Evolutionary conservation across 345 rosid species (phyloP).

Genomic region (Populus simonii): DNA sequence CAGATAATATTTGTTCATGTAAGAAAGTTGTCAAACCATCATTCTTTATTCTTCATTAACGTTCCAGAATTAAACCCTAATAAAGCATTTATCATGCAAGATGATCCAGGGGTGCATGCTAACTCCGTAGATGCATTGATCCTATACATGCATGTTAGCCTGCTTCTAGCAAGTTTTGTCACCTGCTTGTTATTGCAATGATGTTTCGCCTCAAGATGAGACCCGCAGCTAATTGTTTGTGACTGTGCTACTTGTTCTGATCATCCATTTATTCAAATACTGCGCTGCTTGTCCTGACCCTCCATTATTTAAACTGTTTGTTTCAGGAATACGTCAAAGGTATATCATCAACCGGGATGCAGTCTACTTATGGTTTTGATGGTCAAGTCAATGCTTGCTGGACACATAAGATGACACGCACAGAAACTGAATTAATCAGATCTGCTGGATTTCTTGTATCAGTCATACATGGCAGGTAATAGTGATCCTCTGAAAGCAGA

Average conservation of each 20-base stretch:
- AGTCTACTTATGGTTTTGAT: slow-evolving; percentile 72
- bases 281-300: neutral
- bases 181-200: neutral
- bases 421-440: slow-evolving; percentile 62
- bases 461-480: slow-evolving; percentile 92
- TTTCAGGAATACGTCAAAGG: slow-evolving; percentile 88
- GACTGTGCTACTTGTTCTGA: neutral
- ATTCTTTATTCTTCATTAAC: neutral
- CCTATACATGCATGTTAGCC: neutral
- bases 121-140: neutral
- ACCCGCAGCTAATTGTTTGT: neutral
- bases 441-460: slow-evolving; percentile 84
- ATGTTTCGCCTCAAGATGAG: neutral
- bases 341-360: slow-evolving; percentile 93
- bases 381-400: slow-evolving; percentile 97
- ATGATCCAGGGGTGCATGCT: neutral
- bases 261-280: neutral
- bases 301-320: neutral
- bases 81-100: neutral
- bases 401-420: slow-evolving; percentile 67
- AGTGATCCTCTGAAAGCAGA: neutral
- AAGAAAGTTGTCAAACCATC: neutral
- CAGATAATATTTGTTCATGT: neutral
- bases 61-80: neutral
- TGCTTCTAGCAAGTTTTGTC: neutral